A percentile compares a stretch with the other conserved stretches of the same genome.
These are phyloP conservation scores for Tillandsia fasciculata DNA, from an alignment of 176 grass and related monocot genomes.

Conservation along the genomic window DNA sequence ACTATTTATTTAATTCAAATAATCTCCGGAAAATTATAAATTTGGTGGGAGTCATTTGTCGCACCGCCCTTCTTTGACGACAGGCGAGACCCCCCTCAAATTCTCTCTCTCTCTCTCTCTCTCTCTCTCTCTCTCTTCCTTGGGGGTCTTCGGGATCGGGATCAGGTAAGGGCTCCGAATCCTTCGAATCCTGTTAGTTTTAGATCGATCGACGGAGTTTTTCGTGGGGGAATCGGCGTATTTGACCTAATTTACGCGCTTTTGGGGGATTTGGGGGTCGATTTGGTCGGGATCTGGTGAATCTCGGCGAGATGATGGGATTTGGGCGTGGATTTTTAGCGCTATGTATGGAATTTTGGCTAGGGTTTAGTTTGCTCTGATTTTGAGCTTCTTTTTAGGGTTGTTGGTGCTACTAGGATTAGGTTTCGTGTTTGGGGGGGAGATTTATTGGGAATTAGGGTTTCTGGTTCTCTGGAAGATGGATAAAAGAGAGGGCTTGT, in stretches of 20 bases:
- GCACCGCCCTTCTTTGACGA: too few relatives aligned
- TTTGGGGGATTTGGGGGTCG: not conserved
- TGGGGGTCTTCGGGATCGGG: not conserved
- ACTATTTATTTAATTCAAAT: too few relatives aligned
- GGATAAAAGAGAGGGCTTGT: not conserved
- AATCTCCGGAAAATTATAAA: too few relatives aligned
- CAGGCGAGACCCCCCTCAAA: too few relatives aligned
- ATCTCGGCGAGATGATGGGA: not conserved
- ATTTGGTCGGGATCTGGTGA: slow-evolving; percentile 23
- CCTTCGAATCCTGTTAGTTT: not conserved
- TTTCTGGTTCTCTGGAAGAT: not conserved
- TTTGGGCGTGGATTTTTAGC: slow-evolving; percentile 4
- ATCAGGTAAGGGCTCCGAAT: not conserved
- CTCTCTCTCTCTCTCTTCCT: not conserved
- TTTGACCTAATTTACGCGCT: slow-evolving; percentile 24
- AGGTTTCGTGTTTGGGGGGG: not conserved
- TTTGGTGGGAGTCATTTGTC: too few relatives aligned
- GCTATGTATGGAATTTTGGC: slow-evolving; percentile 1
- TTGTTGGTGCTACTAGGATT: not conserved
- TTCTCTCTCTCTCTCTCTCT: too few relatives aligned
- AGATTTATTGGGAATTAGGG: slow-evolving; percentile 19
- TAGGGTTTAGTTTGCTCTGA: not conserved
- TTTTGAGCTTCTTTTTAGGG: not conserved
- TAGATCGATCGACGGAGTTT: not conserved
- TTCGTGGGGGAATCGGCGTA: not conserved